phyloP scores from a whole-genome alignment of 1,284 basidiomycete genomes.

The Rhodotorula sp. region DNA sequence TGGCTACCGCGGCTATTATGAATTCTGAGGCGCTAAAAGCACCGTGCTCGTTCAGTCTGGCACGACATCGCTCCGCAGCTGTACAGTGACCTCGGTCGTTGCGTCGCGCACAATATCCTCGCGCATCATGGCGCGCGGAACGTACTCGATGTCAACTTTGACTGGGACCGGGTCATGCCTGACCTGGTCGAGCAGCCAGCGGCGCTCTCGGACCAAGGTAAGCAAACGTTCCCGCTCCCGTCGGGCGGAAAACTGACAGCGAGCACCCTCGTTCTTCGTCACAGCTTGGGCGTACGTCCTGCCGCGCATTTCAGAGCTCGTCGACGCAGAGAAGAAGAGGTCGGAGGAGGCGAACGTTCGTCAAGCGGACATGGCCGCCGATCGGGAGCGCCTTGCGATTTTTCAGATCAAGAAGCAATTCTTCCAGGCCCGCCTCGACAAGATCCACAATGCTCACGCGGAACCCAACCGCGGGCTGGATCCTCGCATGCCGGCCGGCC shows the following conservation, averaged over 20 bases:
- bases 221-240: not conserved
- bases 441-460: too few relatives aligned
- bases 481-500: too few relatives aligned
- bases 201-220: not conserved
- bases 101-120: not conserved
- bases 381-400: not conserved
- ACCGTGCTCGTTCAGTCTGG: not conserved
- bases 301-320: slow-evolving; percentile 1
- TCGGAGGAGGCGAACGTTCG: not conserved
- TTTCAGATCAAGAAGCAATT: not conserved
- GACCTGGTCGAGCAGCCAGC: slow-evolving; percentile 5
- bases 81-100: slow-evolving; percentile 1
- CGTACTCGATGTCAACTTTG: not conserved
- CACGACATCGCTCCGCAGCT: not conserved
- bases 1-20: not conserved
- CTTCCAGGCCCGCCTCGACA: not conserved
- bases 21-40: not conserved
- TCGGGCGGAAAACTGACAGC: not conserved
- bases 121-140: not conserved
- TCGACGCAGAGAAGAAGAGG: not conserved
- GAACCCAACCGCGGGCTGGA: not conserved
- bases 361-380: not conserved
- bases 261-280: too few relatives aligned
- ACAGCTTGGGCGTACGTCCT: slow-evolving; percentile 9
- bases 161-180: not conserved